A percentile compares a stretch with the other conserved stretches of the same genome.
Evolutionary conservation across 2,329 filamentous ascomycete species (phyloP).

Genomic region (Xylaria sp.): DNA sequence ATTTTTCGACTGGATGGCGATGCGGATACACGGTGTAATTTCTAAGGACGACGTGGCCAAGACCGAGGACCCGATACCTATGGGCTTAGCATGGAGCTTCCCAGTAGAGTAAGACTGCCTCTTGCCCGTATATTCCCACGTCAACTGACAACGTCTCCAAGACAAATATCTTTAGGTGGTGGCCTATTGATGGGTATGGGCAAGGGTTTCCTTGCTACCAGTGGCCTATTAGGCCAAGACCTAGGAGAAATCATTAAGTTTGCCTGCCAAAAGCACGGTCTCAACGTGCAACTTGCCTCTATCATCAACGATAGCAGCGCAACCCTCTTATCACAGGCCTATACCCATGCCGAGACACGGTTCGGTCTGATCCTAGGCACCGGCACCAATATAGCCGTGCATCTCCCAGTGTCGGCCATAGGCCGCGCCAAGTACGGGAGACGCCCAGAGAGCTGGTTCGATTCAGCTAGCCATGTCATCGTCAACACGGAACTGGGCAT

Average conservation of each 20-base stretch:
- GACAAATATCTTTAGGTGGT: constrained; percentile 71
- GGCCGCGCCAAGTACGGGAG: constrained; percentile 66
- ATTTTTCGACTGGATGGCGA: constrained; percentile 77
- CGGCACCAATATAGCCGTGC: constrained; percentile 73
- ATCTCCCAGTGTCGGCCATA: constrained; percentile 69
- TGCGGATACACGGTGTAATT: constrained; percentile 67
- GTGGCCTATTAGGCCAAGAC: constrained; percentile 68
- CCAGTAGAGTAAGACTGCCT: constrained; percentile 70
- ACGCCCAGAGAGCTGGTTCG: constrained; percentile 66
- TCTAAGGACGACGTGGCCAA: constrained; percentile 54
- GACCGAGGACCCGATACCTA: constrained; percentile 59
- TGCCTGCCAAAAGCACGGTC: constrained; percentile 62
- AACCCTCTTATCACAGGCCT: constrained; percentile 73
- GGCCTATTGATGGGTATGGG: constrained; percentile 72
- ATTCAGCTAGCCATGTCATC: constrained; percentile 69
- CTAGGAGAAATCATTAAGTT: constrained; percentile 67
- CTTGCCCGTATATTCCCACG: constrained; percentile 1
- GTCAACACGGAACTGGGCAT: constrained; percentile 76
- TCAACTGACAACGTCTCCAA: constrained; percentile 51
- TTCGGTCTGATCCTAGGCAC: constrained; percentile 75
- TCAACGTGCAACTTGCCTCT: constrained; percentile 67
- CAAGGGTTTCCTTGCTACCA: constrained; percentile 71
- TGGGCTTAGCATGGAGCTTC: constrained; percentile 76
- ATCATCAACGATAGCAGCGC: constrained; percentile 76
- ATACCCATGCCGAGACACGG: constrained; percentile 67